These are phyloP conservation scores for Penicillium mononematosum DNA, from an alignment of 495 filamentous ascomycete genomes.

Conservation along the genomic window DNA sequence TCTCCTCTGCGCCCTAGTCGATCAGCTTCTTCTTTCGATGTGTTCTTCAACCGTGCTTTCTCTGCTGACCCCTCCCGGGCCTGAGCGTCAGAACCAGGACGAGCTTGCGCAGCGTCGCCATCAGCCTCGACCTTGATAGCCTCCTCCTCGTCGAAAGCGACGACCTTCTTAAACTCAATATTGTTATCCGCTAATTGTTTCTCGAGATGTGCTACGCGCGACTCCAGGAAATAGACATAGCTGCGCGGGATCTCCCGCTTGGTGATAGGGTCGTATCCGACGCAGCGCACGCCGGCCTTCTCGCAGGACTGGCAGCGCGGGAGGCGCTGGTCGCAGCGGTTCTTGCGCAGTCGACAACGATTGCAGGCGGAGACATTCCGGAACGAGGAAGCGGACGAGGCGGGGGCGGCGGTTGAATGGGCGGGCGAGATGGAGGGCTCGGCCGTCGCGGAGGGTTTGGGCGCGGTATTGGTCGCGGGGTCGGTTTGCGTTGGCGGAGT, in stretches of 20 bases:
- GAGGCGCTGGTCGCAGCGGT: conserved; percentile 88
- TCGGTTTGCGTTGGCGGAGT: conserved; percentile 25
- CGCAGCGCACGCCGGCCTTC: conserved; percentile 84
- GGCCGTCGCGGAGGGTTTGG: conserved; percentile 18
- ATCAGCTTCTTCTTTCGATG: conserved; percentile 29
- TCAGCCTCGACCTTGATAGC: conserved; percentile 39
- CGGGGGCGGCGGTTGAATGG: conserved; percentile 22
- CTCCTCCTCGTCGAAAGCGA: conserved; percentile 70
- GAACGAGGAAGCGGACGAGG: conserved; percentile 53
- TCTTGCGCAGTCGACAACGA: conserved; percentile 87
- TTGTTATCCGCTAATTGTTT: conserved; percentile 66
- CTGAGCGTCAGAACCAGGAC: conserved; percentile 16
- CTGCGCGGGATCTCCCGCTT: conserved; percentile 92
- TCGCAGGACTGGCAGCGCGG: conserved; percentile 88
- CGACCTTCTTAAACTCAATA: conserved; percentile 69
- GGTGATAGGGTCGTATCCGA: conserved; percentile 93
- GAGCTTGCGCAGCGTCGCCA: conserved; percentile 28
- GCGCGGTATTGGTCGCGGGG: conserved; percentile 15
- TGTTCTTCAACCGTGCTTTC: conserved; percentile 24
- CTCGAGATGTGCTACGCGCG: conserved; percentile 79
- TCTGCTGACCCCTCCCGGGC: conserved; percentile 19
- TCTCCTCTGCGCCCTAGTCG: conserved; percentile 37
- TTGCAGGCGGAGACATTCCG: conserved; percentile 96
- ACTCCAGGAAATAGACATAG: conserved; percentile 94
- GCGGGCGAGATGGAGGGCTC: conserved; percentile 21